Conservation (phyloP, 768 basidiomycete species). For the Russula sp. region DNA sequence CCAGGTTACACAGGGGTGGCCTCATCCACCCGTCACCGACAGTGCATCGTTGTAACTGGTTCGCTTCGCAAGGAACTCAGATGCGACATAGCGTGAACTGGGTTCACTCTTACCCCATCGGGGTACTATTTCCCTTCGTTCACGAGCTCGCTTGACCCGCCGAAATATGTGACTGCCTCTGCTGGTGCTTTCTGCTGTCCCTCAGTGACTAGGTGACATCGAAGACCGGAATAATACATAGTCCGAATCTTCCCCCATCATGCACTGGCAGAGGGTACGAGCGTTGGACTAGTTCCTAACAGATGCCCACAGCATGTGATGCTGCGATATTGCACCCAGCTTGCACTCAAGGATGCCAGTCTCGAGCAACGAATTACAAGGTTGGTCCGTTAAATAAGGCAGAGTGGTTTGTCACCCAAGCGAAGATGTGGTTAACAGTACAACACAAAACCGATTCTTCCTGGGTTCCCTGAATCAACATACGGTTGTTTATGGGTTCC, state of each 20-base stretch:
- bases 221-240: not conserved
- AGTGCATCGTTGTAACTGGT: too few relatives aligned
- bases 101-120: not conserved
- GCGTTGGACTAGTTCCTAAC: not conserved
- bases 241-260: too few relatives aligned
- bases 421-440: conserved; percentile 39
- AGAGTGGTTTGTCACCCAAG: conserved; percentile 57
- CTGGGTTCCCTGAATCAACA: not conserved
- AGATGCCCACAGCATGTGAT: not conserved
- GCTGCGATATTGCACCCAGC: conserved; percentile 47
- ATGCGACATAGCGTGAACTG: too few relatives aligned
- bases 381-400: conserved; percentile 63
- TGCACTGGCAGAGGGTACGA: not conserved
- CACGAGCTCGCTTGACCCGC: not conserved
- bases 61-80: too few relatives aligned
- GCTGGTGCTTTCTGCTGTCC: not conserved
- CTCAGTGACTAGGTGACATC: not conserved
- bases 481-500: not conserved
- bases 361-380: conserved; percentile 45
- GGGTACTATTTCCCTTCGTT: too few relatives aligned
- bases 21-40: too few relatives aligned
- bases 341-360: conserved; percentile 44
- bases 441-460: not conserved
- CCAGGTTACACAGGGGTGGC: too few relatives aligned
- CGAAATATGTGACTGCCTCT: not conserved